Evolutionary conservation across 441 rosid genomes (phyloP).

Genomic region (Capsella rubella): DNA sequence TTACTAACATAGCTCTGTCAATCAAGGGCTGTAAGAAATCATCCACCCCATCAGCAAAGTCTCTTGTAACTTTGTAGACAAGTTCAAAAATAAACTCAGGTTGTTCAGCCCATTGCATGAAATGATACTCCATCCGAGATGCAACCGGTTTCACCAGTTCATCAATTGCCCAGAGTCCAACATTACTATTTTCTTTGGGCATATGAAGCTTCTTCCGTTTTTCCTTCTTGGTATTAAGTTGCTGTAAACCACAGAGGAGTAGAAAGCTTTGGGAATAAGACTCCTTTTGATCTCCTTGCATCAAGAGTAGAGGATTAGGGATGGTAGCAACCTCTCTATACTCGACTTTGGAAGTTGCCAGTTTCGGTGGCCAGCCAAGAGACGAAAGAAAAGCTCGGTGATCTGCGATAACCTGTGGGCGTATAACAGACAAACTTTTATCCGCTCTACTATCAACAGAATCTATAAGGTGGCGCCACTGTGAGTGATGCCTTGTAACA

Average conservation of each 20-base stretch:
- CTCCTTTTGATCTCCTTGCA: conserved; percentile 65
- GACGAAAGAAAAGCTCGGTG: conserved; percentile 80
- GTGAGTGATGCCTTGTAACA: conserved; percentile 55
- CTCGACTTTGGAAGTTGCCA: conserved; percentile 50
- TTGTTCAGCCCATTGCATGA: conserved; percentile 71
- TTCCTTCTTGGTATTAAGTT: conserved; percentile 62
- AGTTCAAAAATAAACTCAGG: conserved; percentile 83
- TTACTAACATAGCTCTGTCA: conserved; percentile 67
- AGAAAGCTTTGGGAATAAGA: conserved; percentile 68
- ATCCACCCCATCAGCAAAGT: conserved; percentile 70
- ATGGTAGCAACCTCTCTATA: conserved; percentile 49
- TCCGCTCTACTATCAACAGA: conserved; percentile 79
- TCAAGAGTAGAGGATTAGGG: conserved; percentile 69
- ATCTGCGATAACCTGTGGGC: conserved; percentile 73
- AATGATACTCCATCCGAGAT: conserved; percentile 80
- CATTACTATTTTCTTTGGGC: conserved; percentile 31
- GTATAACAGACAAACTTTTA: conserved; percentile 59
- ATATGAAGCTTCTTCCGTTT: conserved; percentile 52
- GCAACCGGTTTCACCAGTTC: conserved; percentile 79
- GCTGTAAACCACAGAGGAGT: conserved; percentile 77
- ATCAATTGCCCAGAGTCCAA: conserved; percentile 72
- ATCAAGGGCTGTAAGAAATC: conserved; percentile 85
- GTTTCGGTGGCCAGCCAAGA: conserved; percentile 88
- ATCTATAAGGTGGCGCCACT: conserved; percentile 65
- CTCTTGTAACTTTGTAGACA: conserved; percentile 64